Evolutionary conservation across 2,329 filamentous ascomycete genomes (phyloP), one percentile per base, ranked within the genome.

Genomic region (Cercospora sojina): DNA sequence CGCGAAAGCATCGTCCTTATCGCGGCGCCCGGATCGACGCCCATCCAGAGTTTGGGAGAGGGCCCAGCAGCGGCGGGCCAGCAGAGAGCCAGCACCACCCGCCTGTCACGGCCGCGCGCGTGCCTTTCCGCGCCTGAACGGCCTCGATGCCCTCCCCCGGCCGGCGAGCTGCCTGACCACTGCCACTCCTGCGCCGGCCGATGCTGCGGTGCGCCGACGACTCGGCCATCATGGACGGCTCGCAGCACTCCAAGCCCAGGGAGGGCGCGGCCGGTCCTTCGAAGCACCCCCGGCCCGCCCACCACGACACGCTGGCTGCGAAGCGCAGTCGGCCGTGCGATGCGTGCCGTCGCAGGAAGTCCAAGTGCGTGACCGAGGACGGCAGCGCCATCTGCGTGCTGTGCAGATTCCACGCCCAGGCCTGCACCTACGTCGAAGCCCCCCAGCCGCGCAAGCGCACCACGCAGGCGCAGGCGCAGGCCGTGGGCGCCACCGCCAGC

Each of bases 401-500:
- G 20, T 75, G 73, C 67, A 64, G 65, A 12, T 70, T 88, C 76
- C 88, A 88, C 77, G 88, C 87, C 72, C 86, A 90, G 75, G 88
- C 91, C 71, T 93, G 91, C 79, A 93, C 91, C 55, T 87, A 92
- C 75, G 83, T 88, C 51, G 87, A 89, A 65, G 67, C 68, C 13
- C 70, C 70, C 41, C 67, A 68, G 60, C 70, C 68, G 20, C 64
- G 70, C 62, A 72, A 72, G 53, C 67, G 70, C 41, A 58, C 61
- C 59, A 49, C 65, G 13, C 51, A 59, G 13, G 27, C 60, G 29
- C 43, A 23, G 29, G 43, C 32, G 16, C 59, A 20, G 49, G 56
- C 64, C 9, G 29, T 65, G 27, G 58, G 64, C 27, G 55, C 43
- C 20, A 64, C 51, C 58, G 27, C 62, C 67, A 8, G 47, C 47